phyloP scores from a whole-genome alignment of 805 yeast genomes.

The Candida sphagnicola region DNA sequence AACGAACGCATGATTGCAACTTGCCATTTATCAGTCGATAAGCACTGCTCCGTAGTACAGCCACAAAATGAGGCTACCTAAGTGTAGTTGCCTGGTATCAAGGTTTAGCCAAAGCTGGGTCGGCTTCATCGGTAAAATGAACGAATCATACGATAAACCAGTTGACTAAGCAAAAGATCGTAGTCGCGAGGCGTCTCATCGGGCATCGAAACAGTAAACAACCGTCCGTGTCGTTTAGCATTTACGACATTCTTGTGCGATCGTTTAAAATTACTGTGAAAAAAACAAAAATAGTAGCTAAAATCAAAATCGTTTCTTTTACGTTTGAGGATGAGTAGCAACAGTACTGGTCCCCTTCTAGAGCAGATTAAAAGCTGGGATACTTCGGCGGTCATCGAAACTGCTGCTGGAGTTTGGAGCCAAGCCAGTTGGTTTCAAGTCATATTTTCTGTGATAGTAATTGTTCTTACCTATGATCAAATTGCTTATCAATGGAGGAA shows the following conservation, averaged over 20 bases:
- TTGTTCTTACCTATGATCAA: slow-evolving; percentile 64
- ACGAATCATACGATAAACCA: too few species aligned
- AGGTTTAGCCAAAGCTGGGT: too few species aligned
- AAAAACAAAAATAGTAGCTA: not conserved
- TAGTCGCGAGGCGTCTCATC: too few species aligned
- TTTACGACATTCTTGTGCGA: not conserved
- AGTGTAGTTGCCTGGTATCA: too few species aligned
- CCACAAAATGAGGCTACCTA: too few species aligned
- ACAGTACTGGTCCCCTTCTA: slow-evolving; percentile 6
- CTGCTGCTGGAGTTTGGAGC: slow-evolving; percentile 13
- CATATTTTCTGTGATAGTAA: slow-evolving; percentile 41
- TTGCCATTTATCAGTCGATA: too few species aligned
- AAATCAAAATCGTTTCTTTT: not conserved
- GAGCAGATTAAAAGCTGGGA: slow-evolving; percentile 4
- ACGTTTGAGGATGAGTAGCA: slow-evolving; percentile 7
- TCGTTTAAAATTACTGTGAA: not conserved
- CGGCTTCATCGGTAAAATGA: too few species aligned
- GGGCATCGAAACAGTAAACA: too few species aligned
- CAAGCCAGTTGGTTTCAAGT: slow-evolving; percentile 53
- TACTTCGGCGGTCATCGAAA: slow-evolving; percentile 7
- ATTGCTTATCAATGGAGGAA: slow-evolving; percentile 74
- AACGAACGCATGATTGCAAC: too few species aligned
- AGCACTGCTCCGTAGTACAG: too few species aligned
- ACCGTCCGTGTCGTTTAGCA: too few species aligned
- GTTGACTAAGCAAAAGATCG: too few species aligned